Conservation (phyloP, 805 yeast species). For the Torulaspora quercuum region DNA sequence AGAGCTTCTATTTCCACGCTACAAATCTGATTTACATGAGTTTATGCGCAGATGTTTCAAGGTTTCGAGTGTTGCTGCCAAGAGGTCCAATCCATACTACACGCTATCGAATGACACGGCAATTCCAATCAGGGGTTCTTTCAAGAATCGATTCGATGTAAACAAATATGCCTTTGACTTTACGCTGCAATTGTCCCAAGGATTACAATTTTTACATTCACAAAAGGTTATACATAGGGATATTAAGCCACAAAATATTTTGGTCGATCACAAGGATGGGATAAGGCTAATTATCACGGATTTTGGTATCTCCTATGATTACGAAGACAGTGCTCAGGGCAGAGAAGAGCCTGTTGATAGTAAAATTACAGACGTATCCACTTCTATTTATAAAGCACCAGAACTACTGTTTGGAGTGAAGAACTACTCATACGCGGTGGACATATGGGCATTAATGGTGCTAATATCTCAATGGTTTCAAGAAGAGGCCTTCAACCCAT, state of each 20-base stretch:
- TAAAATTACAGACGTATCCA: conserved; percentile 52
- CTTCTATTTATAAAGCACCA: conserved; percentile 72
- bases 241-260: conserved; percentile 88
- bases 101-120: conserved; percentile 3
- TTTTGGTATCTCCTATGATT: conserved; percentile 59
- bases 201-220: conserved; percentile 76
- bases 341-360: conserved; percentile 28
- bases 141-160: conserved; percentile 23
- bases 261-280: conserved; percentile 44
- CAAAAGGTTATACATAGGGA: conserved; percentile 92
- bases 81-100: conserved; percentile 24
- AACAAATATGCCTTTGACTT: conserved; percentile 40
- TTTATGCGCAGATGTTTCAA: conserved; percentile 22
- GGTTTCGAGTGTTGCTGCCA: conserved; percentile 4
- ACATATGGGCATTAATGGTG: conserved; percentile 71
- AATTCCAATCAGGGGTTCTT: conserved; percentile 2
- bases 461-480: conserved; percentile 52
- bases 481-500: conserved; percentile 20
- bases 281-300: conserved; percentile 61
- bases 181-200: conserved; percentile 67
- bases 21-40: conserved; percentile 20
- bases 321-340: conserved; percentile 23
- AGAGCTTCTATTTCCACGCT: conserved; percentile 22
- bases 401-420: conserved; percentile 62
- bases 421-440: conserved; percentile 54